Percentiles rank a stretch among this genome's conserved stretches.
These are phyloP conservation scores for Irpex sp. DNA, from an alignment of 1,284 basidiomycete species.

Conservation along the genomic window DNA sequence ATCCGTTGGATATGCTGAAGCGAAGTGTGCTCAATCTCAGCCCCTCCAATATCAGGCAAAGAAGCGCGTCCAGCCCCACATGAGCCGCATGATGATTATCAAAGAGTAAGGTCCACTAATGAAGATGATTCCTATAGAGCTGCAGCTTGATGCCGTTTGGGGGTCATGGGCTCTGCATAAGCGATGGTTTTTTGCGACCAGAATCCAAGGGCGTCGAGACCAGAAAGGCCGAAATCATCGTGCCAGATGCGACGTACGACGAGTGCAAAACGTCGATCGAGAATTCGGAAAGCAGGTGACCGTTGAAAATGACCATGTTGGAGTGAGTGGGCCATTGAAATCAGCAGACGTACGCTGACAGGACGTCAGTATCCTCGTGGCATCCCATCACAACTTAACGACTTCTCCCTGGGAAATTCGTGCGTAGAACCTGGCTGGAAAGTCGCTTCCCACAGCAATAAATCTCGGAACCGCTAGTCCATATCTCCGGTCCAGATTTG, in stretches of 20 bases:
- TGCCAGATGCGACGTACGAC: background rate
- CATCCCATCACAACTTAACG: background rate
- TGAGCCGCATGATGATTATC: background rate
- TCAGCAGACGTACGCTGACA: slow-evolving; percentile 1
- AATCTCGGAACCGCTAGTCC: background rate
- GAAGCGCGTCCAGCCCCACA: too few relatives aligned
- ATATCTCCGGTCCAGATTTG: background rate
- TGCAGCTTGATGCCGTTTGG: background rate
- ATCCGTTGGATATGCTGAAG: too few relatives aligned
- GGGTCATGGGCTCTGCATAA: background rate
- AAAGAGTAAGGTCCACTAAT: too few relatives aligned
- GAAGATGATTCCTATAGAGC: background rate
- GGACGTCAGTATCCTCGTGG: slow-evolving; percentile 15
- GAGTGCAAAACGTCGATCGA: background rate
- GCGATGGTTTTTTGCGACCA: background rate
- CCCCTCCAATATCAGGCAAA: background rate
- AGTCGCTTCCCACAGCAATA: background rate
- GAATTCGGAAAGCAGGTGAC: slow-evolving; percentile 1
- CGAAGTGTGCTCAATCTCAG: too few relatives aligned
- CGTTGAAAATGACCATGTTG: background rate
- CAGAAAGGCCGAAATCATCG: background rate
- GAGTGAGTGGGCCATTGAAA: background rate
- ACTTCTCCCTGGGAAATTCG: slow-evolving; percentile 1
- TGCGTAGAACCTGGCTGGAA: background rate
- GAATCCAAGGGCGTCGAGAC: too few relatives aligned